phyloP scores from a whole-genome alignment of 176 grass and related monocot genomes.

The Leersia perrieri region DNA sequence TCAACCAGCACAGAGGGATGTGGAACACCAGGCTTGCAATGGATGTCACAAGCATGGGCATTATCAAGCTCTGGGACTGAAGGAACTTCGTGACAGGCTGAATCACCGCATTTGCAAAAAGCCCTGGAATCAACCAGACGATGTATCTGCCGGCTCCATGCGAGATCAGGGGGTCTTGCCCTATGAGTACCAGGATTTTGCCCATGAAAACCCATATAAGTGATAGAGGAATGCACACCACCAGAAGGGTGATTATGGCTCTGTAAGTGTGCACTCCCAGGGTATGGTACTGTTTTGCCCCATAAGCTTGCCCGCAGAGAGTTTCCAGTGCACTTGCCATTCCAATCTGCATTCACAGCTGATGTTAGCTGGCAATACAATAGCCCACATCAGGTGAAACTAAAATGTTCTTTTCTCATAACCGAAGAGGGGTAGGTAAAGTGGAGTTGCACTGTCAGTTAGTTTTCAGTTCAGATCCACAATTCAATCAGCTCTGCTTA shows the following conservation, averaged over 20 bases:
- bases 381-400: neutral
- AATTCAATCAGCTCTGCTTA: neutral
- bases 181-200: constrained; percentile 58
- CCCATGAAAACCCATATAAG: constrained; percentile 69
- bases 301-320: constrained; percentile 80
- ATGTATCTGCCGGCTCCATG: constrained; percentile 61
- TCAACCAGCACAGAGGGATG: constrained; percentile 63
- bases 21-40: constrained; percentile 49
- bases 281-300: constrained; percentile 64
- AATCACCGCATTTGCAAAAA: constrained; percentile 56
- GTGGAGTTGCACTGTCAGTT: neutral
- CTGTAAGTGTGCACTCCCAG: constrained; percentile 63
- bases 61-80: constrained; percentile 65
- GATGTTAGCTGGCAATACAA: neutral
- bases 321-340: constrained; percentile 80
- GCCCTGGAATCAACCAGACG: constrained; percentile 63
- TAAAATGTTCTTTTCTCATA: neutral
- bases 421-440: neutral
- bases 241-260: constrained; percentile 64
- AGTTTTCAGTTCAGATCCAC: neutral
- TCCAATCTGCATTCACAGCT: constrained; percentile 45
- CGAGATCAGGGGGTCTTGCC: constrained; percentile 68
- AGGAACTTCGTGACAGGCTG: constrained; percentile 75
- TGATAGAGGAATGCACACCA: constrained; percentile 59
- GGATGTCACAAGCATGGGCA: constrained; percentile 50